Evolutionary conservation across 2,329 filamentous ascomycete species (phyloP), one percentile per base, ranked within the genome.

Genomic region (Macrophomina tecta): DNA sequence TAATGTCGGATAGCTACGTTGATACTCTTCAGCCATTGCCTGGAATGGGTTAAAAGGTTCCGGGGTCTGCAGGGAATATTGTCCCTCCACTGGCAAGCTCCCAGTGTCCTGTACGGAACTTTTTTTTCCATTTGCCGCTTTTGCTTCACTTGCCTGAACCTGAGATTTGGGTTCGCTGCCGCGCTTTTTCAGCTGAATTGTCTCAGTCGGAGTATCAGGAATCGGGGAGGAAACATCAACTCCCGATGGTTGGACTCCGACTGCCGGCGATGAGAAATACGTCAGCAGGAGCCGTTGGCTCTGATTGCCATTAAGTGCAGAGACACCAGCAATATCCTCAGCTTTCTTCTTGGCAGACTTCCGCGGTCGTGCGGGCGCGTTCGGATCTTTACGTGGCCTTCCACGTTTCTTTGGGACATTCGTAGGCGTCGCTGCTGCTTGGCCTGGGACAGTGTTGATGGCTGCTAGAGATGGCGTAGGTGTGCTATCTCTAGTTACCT

Each of bases 331-430:
- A 8, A 36, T 45, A 46, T 66, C 53, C 12, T 52, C 53, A 42
- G 34, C 8, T 14, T 32, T 48, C 23, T 61, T 66, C 46, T 66
- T 66, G 3, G 46, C 46, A 5, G 55, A 40, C 23, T 66, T 66
- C 4, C 64, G 45, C 16, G 64, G 64, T 4, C 55, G 55, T 16
- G 64, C 32, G 12, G 64, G 53, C 5, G 64, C 46, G 12, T 61
- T 60, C 9, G 64, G 64, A 42, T 61, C 46, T 32, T 66, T 66
- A 23, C 64, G 53, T 7, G 69, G 68, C 18, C 69, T 61, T 51
- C 68, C 68, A 40, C 67, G 56, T 40, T 70, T 70, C 38, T 68
- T 66, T 11, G 34, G 61, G n/a, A 34, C 23, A 9, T 18, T 34
- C n/a, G 34, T 7, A 16, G 64, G 23, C 16, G 45, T 18, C n/a